Conservation (phyloP, 2,329 filamentous ascomycete species). For the Penicillium sp. region DNA sequence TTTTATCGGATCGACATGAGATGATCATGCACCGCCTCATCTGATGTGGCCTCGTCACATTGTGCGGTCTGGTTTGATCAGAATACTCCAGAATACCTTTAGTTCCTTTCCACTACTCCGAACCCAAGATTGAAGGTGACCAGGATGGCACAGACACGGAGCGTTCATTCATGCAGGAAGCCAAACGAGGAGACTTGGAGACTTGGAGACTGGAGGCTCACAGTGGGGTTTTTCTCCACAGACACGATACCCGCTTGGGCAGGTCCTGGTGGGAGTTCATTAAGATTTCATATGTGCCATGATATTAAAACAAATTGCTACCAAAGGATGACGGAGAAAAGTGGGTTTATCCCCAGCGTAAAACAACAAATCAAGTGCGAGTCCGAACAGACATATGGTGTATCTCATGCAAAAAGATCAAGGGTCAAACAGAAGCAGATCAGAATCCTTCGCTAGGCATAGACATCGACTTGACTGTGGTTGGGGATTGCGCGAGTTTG, state of each 20-base stretch:
- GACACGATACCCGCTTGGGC: slow-evolving; percentile 8
- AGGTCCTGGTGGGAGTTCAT: slow-evolving; percentile 6
- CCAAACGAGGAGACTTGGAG: slow-evolving; percentile 7
- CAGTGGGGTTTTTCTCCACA: slow-evolving; percentile 7
- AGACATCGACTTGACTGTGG: slow-evolving; percentile 18
- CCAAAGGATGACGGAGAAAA: background rate
- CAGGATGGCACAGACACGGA: slow-evolving; percentile 23
- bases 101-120: too few relatives aligned
- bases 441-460: slow-evolving; percentile 12
- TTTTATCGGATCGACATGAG: background rate
- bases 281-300: background rate
- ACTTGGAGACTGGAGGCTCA: slow-evolving; percentile 9
- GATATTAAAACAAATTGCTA: background rate
- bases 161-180: slow-evolving; percentile 18
- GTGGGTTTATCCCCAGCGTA: background rate
- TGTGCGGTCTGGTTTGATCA: too few relatives aligned
- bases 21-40: slow-evolving; percentile 6
- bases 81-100: too few relatives aligned
- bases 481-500: slow-evolving; percentile 14
- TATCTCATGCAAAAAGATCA: slow-evolving; percentile 8
- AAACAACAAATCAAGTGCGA: background rate
- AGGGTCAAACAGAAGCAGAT: slow-evolving; percentile 1
- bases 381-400: slow-evolving; percentile 2
- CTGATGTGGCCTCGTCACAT: slow-evolving; percentile 13
- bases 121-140: too few relatives aligned